Percentiles rank a stretch among this genome's conserved stretches.
Conservation (phyloP, 208 protist species). For the Balamuthia mandrillaris region DNA sequence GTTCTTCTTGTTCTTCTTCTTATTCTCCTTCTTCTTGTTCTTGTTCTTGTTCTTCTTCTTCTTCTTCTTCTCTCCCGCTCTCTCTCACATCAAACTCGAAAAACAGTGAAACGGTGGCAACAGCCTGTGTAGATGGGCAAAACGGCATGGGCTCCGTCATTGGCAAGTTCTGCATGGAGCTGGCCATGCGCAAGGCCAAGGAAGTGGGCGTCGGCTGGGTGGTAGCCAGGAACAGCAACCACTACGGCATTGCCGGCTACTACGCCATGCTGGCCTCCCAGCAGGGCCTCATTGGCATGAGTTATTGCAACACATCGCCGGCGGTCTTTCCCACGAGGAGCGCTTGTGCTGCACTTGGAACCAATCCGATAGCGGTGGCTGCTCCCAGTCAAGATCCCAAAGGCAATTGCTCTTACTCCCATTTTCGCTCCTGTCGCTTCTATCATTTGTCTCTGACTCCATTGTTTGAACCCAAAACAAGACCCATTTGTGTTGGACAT, state of each 20-base stretch:
- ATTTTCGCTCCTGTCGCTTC: background rate
- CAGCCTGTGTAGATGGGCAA: conserved; percentile 62
- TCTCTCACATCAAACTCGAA: no score
- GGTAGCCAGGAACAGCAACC: conserved; percentile 51
- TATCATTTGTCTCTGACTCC: background rate
- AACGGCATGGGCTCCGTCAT: conserved; percentile 59
- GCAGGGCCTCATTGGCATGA: conserved; percentile 48
- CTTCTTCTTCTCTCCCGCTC: no score
- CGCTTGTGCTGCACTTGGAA: conserved; percentile 51
- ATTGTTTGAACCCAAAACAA: no score
- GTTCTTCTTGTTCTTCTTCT: no score
- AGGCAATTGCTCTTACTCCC: background rate
- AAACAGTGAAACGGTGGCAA: conserved; percentile 59
- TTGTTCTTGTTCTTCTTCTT: no score
- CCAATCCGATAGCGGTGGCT: conserved; percentile 55
- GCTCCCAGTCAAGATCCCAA: conserved; percentile 53
- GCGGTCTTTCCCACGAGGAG: conserved; percentile 42
- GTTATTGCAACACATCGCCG: conserved; percentile 53
- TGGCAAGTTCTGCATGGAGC: conserved; percentile 42
- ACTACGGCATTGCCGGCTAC: conserved; percentile 63
- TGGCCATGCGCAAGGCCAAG: conserved; percentile 64
- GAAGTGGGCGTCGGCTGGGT: conserved; percentile 45
- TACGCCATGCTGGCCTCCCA: conserved; percentile 43
- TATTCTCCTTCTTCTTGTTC: no score
- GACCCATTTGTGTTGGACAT: conserved; percentile 53